phyloP scores from a whole-genome alignment of 2,329 filamentous ascomycete genomes.

The Ilyonectria sp. region DNA sequence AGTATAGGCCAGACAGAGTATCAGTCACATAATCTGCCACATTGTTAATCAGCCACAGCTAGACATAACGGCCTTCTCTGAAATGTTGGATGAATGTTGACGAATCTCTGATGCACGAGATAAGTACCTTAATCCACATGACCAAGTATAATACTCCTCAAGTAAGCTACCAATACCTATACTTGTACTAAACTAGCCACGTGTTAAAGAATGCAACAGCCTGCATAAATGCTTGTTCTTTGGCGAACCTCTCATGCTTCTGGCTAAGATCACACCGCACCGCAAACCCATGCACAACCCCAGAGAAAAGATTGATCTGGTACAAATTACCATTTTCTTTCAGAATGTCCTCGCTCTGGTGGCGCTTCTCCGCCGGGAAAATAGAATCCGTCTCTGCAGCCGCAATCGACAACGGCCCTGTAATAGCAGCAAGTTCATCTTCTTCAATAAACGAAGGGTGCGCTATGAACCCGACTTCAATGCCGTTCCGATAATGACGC shows the following conservation, averaged over 20 bases:
- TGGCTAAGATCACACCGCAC: conserved; percentile 75
- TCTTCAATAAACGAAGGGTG: conserved; percentile 83
- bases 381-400: conserved; percentile 75
- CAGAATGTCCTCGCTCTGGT: conserved; percentile 75
- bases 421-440: conserved; percentile 76
- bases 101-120: too few relatives aligned
- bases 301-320: conserved; percentile 83
- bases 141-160: too few relatives aligned
- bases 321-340: conserved; percentile 71
- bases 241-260: conserved; percentile 75
- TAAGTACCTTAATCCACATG: too few relatives aligned
- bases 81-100: too few relatives aligned
- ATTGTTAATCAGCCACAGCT: too few relatives aligned
- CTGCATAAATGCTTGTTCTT: conserved; percentile 86
- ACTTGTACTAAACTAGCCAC: conserved; percentile 10
- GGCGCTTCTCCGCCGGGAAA: conserved; percentile 75
- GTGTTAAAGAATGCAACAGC: conserved; percentile 79
- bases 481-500: conserved; percentile 73
- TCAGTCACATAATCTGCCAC: too few relatives aligned
- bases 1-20: too few relatives aligned
- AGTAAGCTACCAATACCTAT: background rate
- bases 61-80: too few relatives aligned
- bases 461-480: conserved; percentile 82
- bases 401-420: conserved; percentile 77
- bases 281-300: conserved; percentile 81